Evolutionary conservation across 2,329 filamentous ascomycete genomes (phyloP), one percentile per base, ranked within the genome.

Genomic region (Penicillium sp.): DNA sequence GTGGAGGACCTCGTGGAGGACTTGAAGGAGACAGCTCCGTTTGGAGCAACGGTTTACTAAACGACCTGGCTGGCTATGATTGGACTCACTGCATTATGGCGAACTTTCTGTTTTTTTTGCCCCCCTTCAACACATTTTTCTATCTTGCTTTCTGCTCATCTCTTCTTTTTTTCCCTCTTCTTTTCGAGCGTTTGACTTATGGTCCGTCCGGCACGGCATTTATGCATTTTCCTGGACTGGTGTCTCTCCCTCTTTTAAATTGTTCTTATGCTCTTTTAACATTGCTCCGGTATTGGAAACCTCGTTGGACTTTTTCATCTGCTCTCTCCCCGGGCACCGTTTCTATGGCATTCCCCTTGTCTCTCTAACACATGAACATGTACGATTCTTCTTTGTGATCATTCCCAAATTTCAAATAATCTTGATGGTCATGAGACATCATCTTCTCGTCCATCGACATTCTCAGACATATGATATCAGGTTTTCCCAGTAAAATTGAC

Each of bases 1-100:
- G 90, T 95, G 26, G 89, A 92, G 59, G 90, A 92, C 63, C 79
- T 96, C 56, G 90, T 96, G 50, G 85, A 89, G 70, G 91, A 97
- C 72, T 75, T 97, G 64, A 85, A 87, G 61, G 90, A 90, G 70
- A 89, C 85, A 61, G 86, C 88, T 43, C 88, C 90, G 0, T 91
- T 91, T 76, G 86, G 85, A 6, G 71, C 85, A 6, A 70, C 71
- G 16, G 71, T 75, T 34, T 74, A 71, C 56, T 75, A 41, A 64
- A 63, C 47, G 42, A 56, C 43, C 50, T 53, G 51, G 45, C 58
- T 58, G 53, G 53, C 45, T 29, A 58, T 56, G 51, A 61, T 53
- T 36, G 38, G 23, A 48, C 14, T 52, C 39, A 44, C 34, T 36
- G 41, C 30, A 19, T 55, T 32, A 54, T 46, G 63, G 62, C 52